Percentiles rank a stretch among this genome's conserved stretches.
Evolutionary conservation across 1,139 yeast species (phyloP).

Genomic region (Suhomyces coccinellae): DNA sequence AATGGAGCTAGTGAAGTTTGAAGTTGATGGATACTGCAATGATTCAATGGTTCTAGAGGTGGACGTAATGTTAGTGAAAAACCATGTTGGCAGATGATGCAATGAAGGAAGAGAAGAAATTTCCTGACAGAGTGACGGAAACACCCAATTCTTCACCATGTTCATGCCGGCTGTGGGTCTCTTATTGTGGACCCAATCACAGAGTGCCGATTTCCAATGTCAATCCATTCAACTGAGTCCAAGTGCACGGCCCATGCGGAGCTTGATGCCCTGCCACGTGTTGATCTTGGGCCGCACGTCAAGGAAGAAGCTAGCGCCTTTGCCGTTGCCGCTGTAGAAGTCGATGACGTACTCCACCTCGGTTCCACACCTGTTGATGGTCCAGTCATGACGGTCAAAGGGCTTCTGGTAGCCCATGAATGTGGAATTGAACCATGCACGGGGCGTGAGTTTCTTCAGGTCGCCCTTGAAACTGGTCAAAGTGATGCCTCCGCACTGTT

Average conservation of each 20-base stretch:
- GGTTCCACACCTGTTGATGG: slow-evolving; percentile 81
- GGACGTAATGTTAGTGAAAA: not conserved
- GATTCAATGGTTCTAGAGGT: no score
- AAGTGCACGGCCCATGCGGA: slow-evolving; percentile 61
- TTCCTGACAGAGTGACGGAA: slow-evolving; percentile 9
- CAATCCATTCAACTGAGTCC: slow-evolving; percentile 32
- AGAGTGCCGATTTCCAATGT: slow-evolving; percentile 13
- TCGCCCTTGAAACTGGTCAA: slow-evolving; percentile 89
- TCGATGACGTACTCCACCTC: slow-evolving; percentile 90
- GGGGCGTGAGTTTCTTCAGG: slow-evolving; percentile 78
- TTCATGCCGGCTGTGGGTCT: no score
- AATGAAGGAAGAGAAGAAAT: not conserved
- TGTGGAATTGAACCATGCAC: slow-evolving; percentile 72
- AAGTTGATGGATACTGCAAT: no score
- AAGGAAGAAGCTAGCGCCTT: slow-evolving; percentile 65
- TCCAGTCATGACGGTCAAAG: slow-evolving; percentile 97
- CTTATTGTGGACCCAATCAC: no score
- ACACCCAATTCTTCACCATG: no score
- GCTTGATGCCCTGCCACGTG: slow-evolving; percentile 71
- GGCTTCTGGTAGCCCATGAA: slow-evolving; percentile 72
- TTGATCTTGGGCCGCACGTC: slow-evolving; percentile 93
- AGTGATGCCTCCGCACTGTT: slow-evolving; percentile 77
- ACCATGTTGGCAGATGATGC: not conserved
- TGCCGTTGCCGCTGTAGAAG: slow-evolving; percentile 70
- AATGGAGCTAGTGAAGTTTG: no score